phyloP scores from a whole-genome alignment of 495 filamentous ascomycete genomes.

The Talaromyces liani region DNA sequence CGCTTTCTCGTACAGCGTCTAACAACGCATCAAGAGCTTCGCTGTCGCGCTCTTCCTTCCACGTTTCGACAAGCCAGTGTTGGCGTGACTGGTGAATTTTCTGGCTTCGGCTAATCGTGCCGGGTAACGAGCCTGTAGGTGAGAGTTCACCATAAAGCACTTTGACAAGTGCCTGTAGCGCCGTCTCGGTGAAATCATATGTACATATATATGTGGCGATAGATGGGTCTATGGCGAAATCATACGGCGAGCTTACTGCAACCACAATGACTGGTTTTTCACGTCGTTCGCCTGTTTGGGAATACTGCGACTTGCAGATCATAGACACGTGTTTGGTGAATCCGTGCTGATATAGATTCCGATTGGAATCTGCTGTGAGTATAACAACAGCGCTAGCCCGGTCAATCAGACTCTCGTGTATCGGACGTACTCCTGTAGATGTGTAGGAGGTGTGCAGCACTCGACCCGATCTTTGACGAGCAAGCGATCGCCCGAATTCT shows the following conservation, averaged over 20 bases:
- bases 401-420: constrained; percentile 85
- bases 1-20: constrained; percentile 51
- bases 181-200: constrained; percentile 89
- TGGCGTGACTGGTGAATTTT: constrained; percentile 75
- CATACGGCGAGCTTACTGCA: constrained; percentile 86
- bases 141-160: constrained; percentile 71
- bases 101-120: constrained; percentile 73
- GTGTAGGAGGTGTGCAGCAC: constrained; percentile 89
- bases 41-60: constrained; percentile 68
- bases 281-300: constrained; percentile 44
- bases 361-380: constrained; percentile 81
- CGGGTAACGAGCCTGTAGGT: constrained; percentile 66
- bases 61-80: constrained; percentile 83
- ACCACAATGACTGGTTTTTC: constrained; percentile 72
- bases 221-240: constrained; percentile 84
- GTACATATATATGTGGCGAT: constrained; percentile 89
- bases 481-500: constrained; percentile 72
- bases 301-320: constrained; percentile 72
- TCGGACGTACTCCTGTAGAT: constrained; percentile 76
- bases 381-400: constrained; percentile 79
- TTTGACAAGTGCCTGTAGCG: constrained; percentile 72
- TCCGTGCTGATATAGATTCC: constrained; percentile 82
- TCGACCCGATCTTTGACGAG: constrained; percentile 71
- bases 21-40: constrained; percentile 62
- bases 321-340: constrained; percentile 92